Evolutionary conservation across 352 stramenopile genomes (phyloP), one percentile per base, ranked within the genome.

Genomic region (Pythium phragmitis): DNA sequence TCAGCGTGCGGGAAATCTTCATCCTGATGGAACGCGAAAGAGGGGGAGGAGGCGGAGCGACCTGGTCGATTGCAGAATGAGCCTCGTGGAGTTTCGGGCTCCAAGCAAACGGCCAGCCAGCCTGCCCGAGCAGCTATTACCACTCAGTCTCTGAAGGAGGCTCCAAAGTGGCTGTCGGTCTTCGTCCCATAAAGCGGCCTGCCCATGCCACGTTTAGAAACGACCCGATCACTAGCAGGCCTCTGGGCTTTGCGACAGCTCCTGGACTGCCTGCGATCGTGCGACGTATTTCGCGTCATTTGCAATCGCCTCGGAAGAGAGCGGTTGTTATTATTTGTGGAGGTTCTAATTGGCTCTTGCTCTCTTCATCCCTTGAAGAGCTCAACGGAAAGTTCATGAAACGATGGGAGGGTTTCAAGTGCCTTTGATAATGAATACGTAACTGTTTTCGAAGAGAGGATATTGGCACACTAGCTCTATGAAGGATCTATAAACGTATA

Each of bases 11-110:
- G 16, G 39, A n/a, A 33, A 51, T 63, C 62, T 68, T 68, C 62
- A 68, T 68, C 9, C 11, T 55, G 34, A 13, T 39, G 3, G 34
- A 9, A 49, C 8, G 17, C 41, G 5, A 21, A 41, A 19, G 9
- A 30, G 21, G 4, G 50, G 17, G 8, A 16, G 36, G 4, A 36
- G 46, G 19, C 21, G 47, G 4, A 34, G 19, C 30, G 48, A 36
- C 34, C 34, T 39, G n/a, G 33, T 65, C 21, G 19, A 28, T 65
- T 65, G 48, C 30, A 46, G 49, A 65, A 55, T 65, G 58, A 65
- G 42, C 33, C 26, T 33, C 7, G 17, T 14, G 39, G 39, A n/a
- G 6, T 19, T 17, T 46, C 13, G 39, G 16, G 39, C 17, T 46
- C 6, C 39, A 12, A 6, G 34, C 13, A 19, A 46, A 19, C 2